Evolutionary conservation across 176 grass and related monocot genomes (phyloP), one percentile per base, ranked within the genome.

Genomic region (sorghum (Sorghum bicolor)): DNA sequence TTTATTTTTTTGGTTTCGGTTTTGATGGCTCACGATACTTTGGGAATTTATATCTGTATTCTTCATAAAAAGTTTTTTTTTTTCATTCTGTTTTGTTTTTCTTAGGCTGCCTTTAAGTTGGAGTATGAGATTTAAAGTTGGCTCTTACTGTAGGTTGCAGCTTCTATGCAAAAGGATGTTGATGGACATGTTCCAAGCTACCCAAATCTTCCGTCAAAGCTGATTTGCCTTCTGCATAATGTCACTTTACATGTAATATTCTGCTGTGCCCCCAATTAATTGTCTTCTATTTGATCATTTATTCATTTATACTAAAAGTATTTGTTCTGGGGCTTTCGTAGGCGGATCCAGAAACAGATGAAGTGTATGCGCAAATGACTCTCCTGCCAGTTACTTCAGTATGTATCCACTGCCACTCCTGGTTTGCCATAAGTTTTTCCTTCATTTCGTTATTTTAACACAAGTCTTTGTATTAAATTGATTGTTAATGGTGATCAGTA

Each of bases 301-400:
- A 29, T 82, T 26, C 9, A 25, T 61, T 60, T 26, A 61, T 1
- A 1, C 82, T 85, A 64, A 89, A 67, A 28, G 14, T 8, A 29
- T 17, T 50, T 78, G 8, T 70, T 75, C 30, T n/a, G 8, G 14
- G n/a, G 8, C 12, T 90, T 80, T n/a, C 73, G 60, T 68, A 94
- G 91, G 91, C 88, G 36, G 91, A 94, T 81, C 80, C 79, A 37
- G 91, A 94, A 82, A 94, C 91, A 19, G 91, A 94, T 75, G 91
- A 94, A 86, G 91, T 94, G 47, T 94, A 94, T 86, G 91, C 91
- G 10, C 91, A 91, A 53, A 94, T 94, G 91, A 94, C 88, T 68
- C 84, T 94, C 20, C 88, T 91, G 83, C 88, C 91, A 64, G 84
- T 94, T 74, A 88, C 83, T 72, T 80, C 88, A 34, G 91, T 94